These are phyloP conservation scores for Trichoderma polysporum DNA, from an alignment of 2,329 filamentous ascomycete species.

Conservation along the genomic window DNA sequence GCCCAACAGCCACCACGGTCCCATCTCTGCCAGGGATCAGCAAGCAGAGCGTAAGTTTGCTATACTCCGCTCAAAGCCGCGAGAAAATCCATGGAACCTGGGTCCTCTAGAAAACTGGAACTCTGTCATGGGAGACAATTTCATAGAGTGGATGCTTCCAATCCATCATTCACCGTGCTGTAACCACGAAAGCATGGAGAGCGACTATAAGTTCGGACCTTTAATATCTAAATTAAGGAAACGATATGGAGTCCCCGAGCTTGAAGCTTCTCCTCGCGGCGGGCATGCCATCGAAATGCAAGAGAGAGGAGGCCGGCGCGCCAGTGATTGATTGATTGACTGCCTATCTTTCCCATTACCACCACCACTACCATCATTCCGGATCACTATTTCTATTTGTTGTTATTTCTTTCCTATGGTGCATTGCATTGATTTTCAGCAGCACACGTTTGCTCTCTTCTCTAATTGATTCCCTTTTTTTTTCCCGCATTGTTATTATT, in stretches of 20 bases:
- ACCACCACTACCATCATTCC: not conserved
- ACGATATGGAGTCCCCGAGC: constrained; percentile 33
- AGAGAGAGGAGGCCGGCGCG: not conserved
- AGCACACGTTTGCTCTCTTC: not conserved
- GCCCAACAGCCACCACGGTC: not conserved
- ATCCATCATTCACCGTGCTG: constrained; percentile 72
- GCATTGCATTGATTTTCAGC: not conserved
- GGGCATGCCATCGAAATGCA: constrained; percentile 17
- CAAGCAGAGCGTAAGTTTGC: constrained; percentile 69
- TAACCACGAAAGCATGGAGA: constrained; percentile 62
- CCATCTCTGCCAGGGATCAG: constrained; percentile 38
- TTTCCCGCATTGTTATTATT: not conserved
- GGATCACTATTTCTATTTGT: not conserved
- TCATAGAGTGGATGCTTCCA: constrained; percentile 79
- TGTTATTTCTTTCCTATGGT: not conserved
- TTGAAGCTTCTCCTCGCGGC: not conserved
- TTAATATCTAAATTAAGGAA: constrained; percentile 57
- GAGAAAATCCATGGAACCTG: constrained; percentile 85
- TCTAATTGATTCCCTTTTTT: not conserved
- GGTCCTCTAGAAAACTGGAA: constrained; percentile 70
- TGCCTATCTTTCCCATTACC: not conserved
- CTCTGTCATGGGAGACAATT: constrained; percentile 71
- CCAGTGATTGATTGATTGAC: not conserved
- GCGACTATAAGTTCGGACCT: constrained; percentile 67
- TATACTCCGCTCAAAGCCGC: constrained; percentile 68